Percentiles rank a stretch among this genome's conserved stretches.
phyloP scores from a whole-genome alignment of 805 yeast genomes.

The Diddensiella caesifluorescens region DNA sequence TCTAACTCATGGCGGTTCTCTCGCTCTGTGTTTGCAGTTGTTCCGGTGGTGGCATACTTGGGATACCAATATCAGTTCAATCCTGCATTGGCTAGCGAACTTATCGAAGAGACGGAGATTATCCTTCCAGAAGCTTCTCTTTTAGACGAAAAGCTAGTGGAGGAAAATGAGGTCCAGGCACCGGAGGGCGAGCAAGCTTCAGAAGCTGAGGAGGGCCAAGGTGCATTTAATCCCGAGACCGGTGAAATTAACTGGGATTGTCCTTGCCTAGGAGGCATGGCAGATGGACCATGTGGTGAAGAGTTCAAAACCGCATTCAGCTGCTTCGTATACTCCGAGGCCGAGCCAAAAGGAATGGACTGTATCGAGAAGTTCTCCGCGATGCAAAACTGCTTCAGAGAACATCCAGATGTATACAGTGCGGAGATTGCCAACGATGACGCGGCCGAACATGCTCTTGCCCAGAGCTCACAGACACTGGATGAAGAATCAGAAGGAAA shows the following conservation, averaged over 20 bases:
- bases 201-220: slow-evolving; percentile 33
- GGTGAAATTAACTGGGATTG: slow-evolving; percentile 99
- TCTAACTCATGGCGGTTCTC: too few species aligned
- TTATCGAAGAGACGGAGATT: slow-evolving; percentile 4
- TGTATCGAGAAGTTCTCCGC: slow-evolving; percentile 84
- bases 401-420: slow-evolving; percentile 86
- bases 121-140: slow-evolving; percentile 1
- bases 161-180: too few species aligned
- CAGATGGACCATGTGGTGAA: slow-evolving; percentile 96
- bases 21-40: slow-evolving; percentile 5
- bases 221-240: slow-evolving; percentile 92
- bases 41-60: slow-evolving; percentile 9
- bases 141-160: slow-evolving; percentile 2
- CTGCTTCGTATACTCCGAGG: slow-evolving; percentile 88
- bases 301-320: slow-evolving; percentile 92
- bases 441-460: slow-evolving; percentile 14
- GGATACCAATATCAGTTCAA: slow-evolving; percentile 6
- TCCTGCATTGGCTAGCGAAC: neutral
- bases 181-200: slow-evolving; percentile 9
- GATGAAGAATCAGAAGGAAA: neutral
- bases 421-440: slow-evolving; percentile 85
- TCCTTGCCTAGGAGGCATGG: slow-evolving; percentile 99
- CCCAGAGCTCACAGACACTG: neutral
- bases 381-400: slow-evolving; percentile 93
- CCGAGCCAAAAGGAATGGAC: slow-evolving; percentile 95